Evolutionary conservation across 306 rosid species (phyloP).

Genomic region (Senna tora): DNA sequence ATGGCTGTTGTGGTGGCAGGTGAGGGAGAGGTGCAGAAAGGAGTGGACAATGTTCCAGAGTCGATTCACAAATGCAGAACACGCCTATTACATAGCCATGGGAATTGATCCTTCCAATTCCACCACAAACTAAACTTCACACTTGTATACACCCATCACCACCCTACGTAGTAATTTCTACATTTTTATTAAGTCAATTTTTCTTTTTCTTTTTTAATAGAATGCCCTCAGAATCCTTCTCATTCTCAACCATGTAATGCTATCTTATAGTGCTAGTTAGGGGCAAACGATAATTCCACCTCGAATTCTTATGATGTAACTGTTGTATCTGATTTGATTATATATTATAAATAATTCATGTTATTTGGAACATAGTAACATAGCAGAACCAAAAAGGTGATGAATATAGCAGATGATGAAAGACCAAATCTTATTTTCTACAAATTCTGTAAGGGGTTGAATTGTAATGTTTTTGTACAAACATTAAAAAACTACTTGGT

Average conservation of each 20-base stretch:
- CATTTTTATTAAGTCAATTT: background rate
- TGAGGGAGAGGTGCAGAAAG: slow-evolving; percentile 86
- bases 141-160: slow-evolving; percentile 26
- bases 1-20: slow-evolving; percentile 50
- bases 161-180: no score
- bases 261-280: no score
- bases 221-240: slow-evolving; percentile 9
- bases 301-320: slow-evolving; percentile 22
- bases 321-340: slow-evolving; percentile 1
- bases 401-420: no score
- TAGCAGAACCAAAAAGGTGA: background rate
- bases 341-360: background rate
- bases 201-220: slow-evolving; percentile 13
- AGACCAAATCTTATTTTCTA: no score
- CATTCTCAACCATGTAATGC: no score
- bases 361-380: background rate
- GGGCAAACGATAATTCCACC: slow-evolving; percentile 22
- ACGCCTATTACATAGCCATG: slow-evolving; percentile 57
- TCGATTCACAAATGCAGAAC: slow-evolving; percentile 75
- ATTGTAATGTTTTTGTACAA: no score
- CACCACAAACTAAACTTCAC: no score
- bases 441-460: no score
- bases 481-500: no score
- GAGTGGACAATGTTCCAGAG: slow-evolving; percentile 96
- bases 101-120: slow-evolving; percentile 51